Conservation (phyloP, 768 basidiomycete species). For the Kwoniella dendrophila region DNA sequence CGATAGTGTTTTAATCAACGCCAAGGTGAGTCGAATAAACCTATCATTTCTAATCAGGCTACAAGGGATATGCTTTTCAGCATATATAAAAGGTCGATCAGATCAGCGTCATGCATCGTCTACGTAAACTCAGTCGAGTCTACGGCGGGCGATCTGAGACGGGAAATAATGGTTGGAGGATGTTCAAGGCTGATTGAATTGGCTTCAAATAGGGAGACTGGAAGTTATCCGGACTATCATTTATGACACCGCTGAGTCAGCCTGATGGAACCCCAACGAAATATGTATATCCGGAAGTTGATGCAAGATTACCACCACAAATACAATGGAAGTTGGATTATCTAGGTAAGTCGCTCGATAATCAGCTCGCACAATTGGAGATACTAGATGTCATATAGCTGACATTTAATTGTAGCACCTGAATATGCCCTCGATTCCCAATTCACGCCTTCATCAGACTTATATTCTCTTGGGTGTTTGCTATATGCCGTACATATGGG, state of each 20-base stretch:
- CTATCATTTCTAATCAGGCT: too few relatives aligned
- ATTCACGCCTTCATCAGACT: constrained; percentile 82
- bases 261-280: constrained; percentile 72
- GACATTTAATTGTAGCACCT: constrained; percentile 64
- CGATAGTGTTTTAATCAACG: constrained; percentile 86
- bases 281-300: constrained; percentile 90
- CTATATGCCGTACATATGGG: constrained; percentile 90
- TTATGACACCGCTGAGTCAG: constrained; percentile 74
- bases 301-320: constrained; percentile 74
- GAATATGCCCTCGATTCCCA: constrained; percentile 92
- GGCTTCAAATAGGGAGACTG: constrained; percentile 80
- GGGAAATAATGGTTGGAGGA: too few relatives aligned
- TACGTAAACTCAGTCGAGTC: too few relatives aligned
- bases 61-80: too few relatives aligned
- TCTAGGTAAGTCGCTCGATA: constrained; percentile 68
- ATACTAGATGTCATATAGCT: not conserved
- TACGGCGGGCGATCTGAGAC: too few relatives aligned
- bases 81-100: too few relatives aligned
- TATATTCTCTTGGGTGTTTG: constrained; percentile 80
- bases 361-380: not conserved
- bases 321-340: constrained; percentile 93
- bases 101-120: too few relatives aligned
- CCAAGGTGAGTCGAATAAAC: constrained; percentile 62
- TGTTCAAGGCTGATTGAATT: not conserved
- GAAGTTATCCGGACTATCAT: constrained; percentile 89